phyloP scores from a whole-genome alignment of 2,329 filamentous ascomycete species.

The Phialemonium atrogriseum region DNA sequence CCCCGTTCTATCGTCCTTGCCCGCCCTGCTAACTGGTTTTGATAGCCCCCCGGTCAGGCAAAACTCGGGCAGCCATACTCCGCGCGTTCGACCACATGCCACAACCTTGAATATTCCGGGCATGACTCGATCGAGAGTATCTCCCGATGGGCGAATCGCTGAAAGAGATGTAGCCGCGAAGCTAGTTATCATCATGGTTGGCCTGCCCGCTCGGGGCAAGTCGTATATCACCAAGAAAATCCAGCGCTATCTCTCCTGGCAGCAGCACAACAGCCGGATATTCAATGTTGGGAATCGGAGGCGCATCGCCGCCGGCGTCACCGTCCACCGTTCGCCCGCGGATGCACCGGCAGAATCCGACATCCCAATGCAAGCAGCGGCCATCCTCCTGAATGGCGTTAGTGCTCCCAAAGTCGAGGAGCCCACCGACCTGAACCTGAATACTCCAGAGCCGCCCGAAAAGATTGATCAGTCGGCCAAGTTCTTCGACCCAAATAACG shows the following conservation, averaged over 20 bases:
- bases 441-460: conserved; percentile 23
- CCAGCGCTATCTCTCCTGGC: conserved; percentile 89
- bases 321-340: conserved; percentile 19
- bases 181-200: conserved; percentile 97
- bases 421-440: conserved; percentile 30
- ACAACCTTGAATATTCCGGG: conserved; percentile 96
- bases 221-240: conserved; percentile 99
- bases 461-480: conserved; percentile 78
- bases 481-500: conserved; percentile 91
- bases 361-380: conserved; percentile 41
- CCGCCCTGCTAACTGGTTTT: conserved; percentile 13
- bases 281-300: conserved; percentile 96
- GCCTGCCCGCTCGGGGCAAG: conserved; percentile 88
- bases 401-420: conserved; percentile 29
- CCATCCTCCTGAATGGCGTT: conserved; percentile 49
- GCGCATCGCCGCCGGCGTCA: conserved; percentile 63
- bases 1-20: conserved; percentile 5
- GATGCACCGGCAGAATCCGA: conserved; percentile 17
- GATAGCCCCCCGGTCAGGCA: conserved; percentile 58
- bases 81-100: conserved; percentile 70
- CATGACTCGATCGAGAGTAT: conserved; percentile 90
- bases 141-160: conserved; percentile 89
- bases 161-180: conserved; percentile 93
- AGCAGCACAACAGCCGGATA: conserved; percentile 90
- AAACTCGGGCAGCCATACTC: conserved; percentile 70